These are phyloP conservation scores for Maudiozyma humilis DNA, from an alignment of 1,139 yeast genomes.

Conservation along the genomic window DNA sequence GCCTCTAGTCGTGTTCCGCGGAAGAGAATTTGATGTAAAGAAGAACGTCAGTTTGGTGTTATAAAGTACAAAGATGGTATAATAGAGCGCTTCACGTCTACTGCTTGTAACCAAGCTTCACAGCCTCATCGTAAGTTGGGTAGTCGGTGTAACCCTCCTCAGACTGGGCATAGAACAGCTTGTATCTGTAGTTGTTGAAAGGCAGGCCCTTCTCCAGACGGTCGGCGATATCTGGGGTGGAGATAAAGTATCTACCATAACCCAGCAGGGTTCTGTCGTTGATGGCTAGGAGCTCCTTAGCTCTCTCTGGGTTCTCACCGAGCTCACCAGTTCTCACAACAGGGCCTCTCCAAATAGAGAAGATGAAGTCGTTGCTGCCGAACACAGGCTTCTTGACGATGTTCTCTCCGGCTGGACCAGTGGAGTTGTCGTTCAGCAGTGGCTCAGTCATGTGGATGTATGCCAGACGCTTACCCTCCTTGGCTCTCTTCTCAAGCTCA, in stretches of 20 bases:
- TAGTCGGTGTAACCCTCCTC: slow-evolving; percentile 6
- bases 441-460: slow-evolving; percentile 37
- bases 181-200: slow-evolving; percentile 1
- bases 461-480: slow-evolving; percentile 33
- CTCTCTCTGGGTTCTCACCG: slow-evolving; percentile 16
- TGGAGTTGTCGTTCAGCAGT: slow-evolving; percentile 6
- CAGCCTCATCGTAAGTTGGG: slow-evolving; percentile 5
- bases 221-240: slow-evolving; percentile 4
- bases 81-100: background rate
- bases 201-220: slow-evolving; percentile 6
- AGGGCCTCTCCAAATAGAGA: slow-evolving; percentile 38
- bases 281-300: slow-evolving; percentile 16
- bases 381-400: slow-evolving; percentile 15
- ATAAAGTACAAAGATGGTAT: background rate
- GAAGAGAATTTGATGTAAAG: background rate
- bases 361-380: slow-evolving; percentile 33
- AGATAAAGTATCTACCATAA: slow-evolving; percentile 6
- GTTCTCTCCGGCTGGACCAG: slow-evolving; percentile 6
- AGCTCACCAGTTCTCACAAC: slow-evolving; percentile 41
- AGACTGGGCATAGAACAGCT: background rate
- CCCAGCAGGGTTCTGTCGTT: slow-evolving; percentile 17
- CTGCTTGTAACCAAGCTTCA: slow-evolving; percentile 3
- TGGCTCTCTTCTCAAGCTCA: slow-evolving; percentile 27
- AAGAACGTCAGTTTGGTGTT: background rate
- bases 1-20: no score